phyloP scores from a whole-genome alignment of 108 stramenopile genomes.

The Craspedostauros australis region DNA sequence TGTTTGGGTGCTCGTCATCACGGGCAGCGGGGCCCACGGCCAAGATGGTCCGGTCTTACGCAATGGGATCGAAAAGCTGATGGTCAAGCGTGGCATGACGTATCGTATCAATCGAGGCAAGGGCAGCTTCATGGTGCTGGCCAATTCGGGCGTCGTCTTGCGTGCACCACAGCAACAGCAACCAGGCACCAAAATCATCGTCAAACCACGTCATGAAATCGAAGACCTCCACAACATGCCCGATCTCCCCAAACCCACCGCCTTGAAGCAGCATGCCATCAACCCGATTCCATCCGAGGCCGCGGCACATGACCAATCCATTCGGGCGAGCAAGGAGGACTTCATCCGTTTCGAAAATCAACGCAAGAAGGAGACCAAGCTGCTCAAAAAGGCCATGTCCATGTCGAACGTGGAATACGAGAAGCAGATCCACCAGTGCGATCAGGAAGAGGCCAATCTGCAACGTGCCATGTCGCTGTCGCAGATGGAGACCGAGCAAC shows the following conservation, averaged over 20 bases:
- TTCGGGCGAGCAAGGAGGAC: constrained; percentile 1
- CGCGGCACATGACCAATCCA: background rate
- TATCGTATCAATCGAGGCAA: constrained; percentile 29
- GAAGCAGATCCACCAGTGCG: constrained; percentile 1
- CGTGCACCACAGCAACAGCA: constrained; percentile 25
- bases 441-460: background rate
- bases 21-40: constrained; percentile 47
- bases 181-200: constrained; percentile 16
- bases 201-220: background rate
- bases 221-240: background rate
- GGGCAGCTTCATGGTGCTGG: constrained; percentile 52
- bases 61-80: constrained; percentile 31
- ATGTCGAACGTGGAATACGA: constrained; percentile 14
- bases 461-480: constrained; percentile 1
- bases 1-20: constrained; percentile 29
- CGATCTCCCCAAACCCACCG: background rate
- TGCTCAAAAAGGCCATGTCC: constrained; percentile 4
- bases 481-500: background rate
- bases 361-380: constrained; percentile 15
- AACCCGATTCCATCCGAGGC: constrained; percentile 1
- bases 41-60: constrained; percentile 49
- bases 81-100: constrained; percentile 53
- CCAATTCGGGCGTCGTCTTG: constrained; percentile 49
- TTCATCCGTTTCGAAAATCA: background rate
- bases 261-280: constrained; percentile 2